Evolutionary conservation across 164 flowering plant species (phyloP), one percentile per base, ranked within the genome.

Genomic region (Macadamia integrifolia): DNA sequence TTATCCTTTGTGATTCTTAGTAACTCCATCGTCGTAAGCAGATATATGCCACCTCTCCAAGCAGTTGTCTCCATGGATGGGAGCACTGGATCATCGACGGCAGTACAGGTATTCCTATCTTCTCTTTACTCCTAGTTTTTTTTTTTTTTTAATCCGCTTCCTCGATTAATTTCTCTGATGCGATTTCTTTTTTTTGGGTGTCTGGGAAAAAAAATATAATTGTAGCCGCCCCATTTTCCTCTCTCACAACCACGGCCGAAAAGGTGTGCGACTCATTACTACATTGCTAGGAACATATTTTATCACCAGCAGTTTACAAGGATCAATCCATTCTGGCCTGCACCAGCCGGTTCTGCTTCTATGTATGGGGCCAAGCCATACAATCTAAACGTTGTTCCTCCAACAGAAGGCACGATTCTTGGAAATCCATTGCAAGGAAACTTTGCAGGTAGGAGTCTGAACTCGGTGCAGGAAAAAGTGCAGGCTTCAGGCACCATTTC

Each of bases 261-360:
- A 78, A 79, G 89, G 70, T 95, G 99, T 70, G 95, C 98, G 8
- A 95, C 98, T 3, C 98, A 95, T 76, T 91, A 81, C 84, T 78
- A 86, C 85, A 84, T 95, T 78, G 99, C 99, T 48, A 73, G 84
- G 69, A 86, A 77, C 48, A 91, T 95, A 31, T 63, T 60, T 61
- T 77, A 61, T 44, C 84, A 84, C 69, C 96, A 92, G 80, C 96
- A 89, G 60, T 64, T 89, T 29, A 72, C 84, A n/a, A 86, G 90
- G 86, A 86, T 89, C 86, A 88, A 85, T 66, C 86, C 96, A 12
- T 92, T 83, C 82, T 92, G 96, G 97, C 85, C 88, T 10, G 78
- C 88, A 0, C 81, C 87, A 13, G 80, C 96, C 9, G 91, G 93
- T 42, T 74, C 89, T 48, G 85, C 89, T 1, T 73, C 96, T 32